These are phyloP conservation scores for Boletus subparvulus DNA, from an alignment of 768 basidiomycete species.

Conservation along the genomic window DNA sequence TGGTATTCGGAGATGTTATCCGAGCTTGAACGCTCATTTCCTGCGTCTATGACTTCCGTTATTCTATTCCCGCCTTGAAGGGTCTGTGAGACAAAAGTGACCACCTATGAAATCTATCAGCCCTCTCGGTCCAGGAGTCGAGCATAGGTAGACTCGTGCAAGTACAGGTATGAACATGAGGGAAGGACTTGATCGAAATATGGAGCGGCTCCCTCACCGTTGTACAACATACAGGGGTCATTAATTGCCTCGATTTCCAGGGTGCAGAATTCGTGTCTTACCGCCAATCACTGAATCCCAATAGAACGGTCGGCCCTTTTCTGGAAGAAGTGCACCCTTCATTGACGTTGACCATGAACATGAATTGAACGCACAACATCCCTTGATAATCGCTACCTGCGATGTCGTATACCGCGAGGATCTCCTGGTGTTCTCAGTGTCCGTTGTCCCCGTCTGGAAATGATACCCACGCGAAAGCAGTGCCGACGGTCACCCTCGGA, in stretches of 20 bases:
- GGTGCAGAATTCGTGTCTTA: constrained; percentile 26
- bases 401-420: constrained; percentile 43
- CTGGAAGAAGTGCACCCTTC: constrained; percentile 39
- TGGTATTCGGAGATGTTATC: constrained; percentile 24
- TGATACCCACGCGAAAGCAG: constrained; percentile 33
- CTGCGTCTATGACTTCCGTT: constrained; percentile 3
- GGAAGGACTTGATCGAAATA: constrained; percentile 46
- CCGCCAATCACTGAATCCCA: constrained; percentile 41
- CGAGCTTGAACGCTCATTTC: constrained; percentile 12
- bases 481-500: constrained; percentile 44
- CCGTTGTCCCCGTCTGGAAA: constrained; percentile 22
- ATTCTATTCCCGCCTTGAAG: constrained; percentile 31
- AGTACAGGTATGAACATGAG: constrained; percentile 29
- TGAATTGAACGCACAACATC: constrained; percentile 3
- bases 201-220: constrained; percentile 34
- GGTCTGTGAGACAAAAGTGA: constrained; percentile 30
- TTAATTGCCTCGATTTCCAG: constrained; percentile 17
- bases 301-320: constrained; percentile 35
- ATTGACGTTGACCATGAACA: constrained; percentile 11
- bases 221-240: constrained; percentile 26
- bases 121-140: neutral
- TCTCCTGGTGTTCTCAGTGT: constrained; percentile 33
- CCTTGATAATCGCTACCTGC: constrained; percentile 30
- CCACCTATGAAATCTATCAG: constrained; percentile 14
- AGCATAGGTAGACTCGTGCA: constrained; percentile 25